These are phyloP conservation scores for Yamadazyma pseudoaaseri DNA, from an alignment of 1,139 yeast species.

Conservation along the genomic window DNA sequence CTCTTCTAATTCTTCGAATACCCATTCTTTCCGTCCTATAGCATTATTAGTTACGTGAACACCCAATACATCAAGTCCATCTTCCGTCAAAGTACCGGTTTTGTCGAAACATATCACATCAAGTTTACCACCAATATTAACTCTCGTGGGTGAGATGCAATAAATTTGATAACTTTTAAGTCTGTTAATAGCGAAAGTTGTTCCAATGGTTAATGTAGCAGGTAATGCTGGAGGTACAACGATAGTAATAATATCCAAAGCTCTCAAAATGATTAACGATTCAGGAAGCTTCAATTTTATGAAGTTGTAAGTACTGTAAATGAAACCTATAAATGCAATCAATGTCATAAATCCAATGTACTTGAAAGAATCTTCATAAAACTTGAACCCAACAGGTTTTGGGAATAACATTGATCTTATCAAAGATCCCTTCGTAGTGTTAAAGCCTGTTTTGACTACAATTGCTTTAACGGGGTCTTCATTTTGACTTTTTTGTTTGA, in stretches of 20 bases:
- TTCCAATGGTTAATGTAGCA: constrained; percentile 94
- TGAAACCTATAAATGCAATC: constrained; percentile 82
- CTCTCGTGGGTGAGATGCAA: constrained; percentile 91
- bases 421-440: constrained; percentile 94
- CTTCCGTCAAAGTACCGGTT: constrained; percentile 97
- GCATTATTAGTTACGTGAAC: constrained; percentile 64
- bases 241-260: constrained; percentile 89
- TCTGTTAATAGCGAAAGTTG: constrained; percentile 84
- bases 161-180: constrained; percentile 64
- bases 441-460: constrained; percentile 87
- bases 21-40: constrained; percentile 48
- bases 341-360: constrained; percentile 93
- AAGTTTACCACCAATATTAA: constrained; percentile 90
- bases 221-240: constrained; percentile 99
- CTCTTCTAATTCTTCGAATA: constrained; percentile 46
- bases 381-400: constrained; percentile 89
- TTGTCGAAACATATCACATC: constrained; percentile 93
- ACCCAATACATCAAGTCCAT: constrained; percentile 91
- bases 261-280: constrained; percentile 75
- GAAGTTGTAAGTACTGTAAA: constrained; percentile 80
- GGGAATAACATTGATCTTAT: constrained; percentile 96
- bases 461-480: constrained; percentile 83
- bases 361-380: constrained; percentile 89
- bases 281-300: constrained; percentile 70
- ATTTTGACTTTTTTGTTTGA: constrained; percentile 68